Evolutionary conservation across 1,284 basidiomycete genomes (phyloP).

Genomic region (Trichosporon sp.): DNA sequence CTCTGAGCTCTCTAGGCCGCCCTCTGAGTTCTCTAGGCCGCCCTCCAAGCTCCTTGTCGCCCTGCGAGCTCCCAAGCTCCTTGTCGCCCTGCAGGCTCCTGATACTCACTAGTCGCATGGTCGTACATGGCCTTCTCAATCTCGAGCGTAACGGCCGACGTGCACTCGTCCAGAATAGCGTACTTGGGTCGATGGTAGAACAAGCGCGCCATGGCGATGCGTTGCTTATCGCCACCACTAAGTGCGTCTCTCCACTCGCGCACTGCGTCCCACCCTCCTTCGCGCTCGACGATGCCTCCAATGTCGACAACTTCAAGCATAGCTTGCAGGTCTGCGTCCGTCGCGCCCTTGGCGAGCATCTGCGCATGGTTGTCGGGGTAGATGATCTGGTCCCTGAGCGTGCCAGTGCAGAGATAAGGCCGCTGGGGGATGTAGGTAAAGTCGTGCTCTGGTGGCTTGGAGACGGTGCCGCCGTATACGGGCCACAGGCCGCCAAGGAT

Average conservation of each 20-base stretch:
- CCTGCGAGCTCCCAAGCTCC: no score
- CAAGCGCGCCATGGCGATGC: conserved; percentile 92
- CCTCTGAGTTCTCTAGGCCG: no score
- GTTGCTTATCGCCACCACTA: conserved; percentile 61
- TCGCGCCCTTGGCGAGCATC: conserved; percentile 56
- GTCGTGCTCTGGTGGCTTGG: conserved; percentile 79
- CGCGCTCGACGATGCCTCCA: conserved; percentile 82
- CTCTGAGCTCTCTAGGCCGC: no score
- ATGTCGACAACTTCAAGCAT: conserved; percentile 80
- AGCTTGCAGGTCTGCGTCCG: conserved; percentile 67
- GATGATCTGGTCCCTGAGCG: conserved; percentile 81
- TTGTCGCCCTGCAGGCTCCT: background rate
- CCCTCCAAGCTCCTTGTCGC: no score
- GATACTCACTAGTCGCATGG: conserved; percentile 62
- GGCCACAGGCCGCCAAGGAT: conserved; percentile 97
- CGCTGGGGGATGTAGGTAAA: conserved; percentile 96
- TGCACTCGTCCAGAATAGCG: conserved; percentile 94
- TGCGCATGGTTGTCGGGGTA: conserved; percentile 73
- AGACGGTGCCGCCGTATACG: conserved; percentile 88
- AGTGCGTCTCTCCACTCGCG: conserved; percentile 91
- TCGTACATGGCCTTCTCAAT: conserved; percentile 96
- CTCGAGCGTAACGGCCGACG: conserved; percentile 84
- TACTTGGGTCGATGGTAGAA: conserved; percentile 98
- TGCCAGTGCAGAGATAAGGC: conserved; percentile 88
- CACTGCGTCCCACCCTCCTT: conserved; percentile 86